Evolutionary conservation across 2,329 filamentous ascomycete species (phyloP).

Genomic region (Phoma herbarum): DNA sequence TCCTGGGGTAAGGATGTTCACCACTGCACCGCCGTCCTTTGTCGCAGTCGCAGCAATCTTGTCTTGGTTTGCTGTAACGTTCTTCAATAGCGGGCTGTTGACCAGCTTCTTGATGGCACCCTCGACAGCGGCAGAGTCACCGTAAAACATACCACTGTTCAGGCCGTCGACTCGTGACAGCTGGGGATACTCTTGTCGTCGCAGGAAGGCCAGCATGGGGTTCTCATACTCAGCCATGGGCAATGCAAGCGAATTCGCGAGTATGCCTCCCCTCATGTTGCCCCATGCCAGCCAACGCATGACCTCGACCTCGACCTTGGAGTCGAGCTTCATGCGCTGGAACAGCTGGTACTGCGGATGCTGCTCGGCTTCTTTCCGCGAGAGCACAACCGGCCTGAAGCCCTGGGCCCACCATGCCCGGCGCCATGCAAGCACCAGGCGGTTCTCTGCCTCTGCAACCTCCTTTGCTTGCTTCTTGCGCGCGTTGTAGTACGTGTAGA

Average conservation of each 20-base stretch:
- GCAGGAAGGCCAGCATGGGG: conserved; percentile 73
- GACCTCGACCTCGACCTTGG: conserved; percentile 63
- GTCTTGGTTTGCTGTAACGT: conserved; percentile 64
- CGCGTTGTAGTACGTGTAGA: conserved; percentile 92
- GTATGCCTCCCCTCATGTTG: conserved; percentile 83
- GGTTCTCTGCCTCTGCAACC: conserved; percentile 76
- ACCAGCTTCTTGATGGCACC: conserved; percentile 54
- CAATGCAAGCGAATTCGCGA: conserved; percentile 80
- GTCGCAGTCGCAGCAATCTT: conserved; percentile 65
- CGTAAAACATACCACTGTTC: conserved; percentile 76
- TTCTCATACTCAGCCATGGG: conserved; percentile 85
- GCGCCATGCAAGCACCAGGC: conserved; percentile 85
- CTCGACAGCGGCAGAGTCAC: conserved; percentile 64
- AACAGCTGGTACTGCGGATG: conserved; percentile 81
- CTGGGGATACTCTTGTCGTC: conserved; percentile 76
- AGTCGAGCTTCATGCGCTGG: conserved; percentile 57
- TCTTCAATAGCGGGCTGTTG: conserved; percentile 62
- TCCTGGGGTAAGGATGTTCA: conserved; percentile 62
- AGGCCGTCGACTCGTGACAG: conserved; percentile 79
- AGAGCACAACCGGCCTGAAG: conserved; percentile 84
- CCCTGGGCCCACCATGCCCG: conserved; percentile 96
- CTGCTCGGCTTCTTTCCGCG: conserved; percentile 79
- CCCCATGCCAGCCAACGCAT: conserved; percentile 94
- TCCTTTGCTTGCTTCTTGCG: conserved; percentile 69
- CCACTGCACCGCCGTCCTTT: conserved; percentile 66